phyloP scores from a whole-genome alignment of 257 asterid species.

The Avicennia marina region DNA sequence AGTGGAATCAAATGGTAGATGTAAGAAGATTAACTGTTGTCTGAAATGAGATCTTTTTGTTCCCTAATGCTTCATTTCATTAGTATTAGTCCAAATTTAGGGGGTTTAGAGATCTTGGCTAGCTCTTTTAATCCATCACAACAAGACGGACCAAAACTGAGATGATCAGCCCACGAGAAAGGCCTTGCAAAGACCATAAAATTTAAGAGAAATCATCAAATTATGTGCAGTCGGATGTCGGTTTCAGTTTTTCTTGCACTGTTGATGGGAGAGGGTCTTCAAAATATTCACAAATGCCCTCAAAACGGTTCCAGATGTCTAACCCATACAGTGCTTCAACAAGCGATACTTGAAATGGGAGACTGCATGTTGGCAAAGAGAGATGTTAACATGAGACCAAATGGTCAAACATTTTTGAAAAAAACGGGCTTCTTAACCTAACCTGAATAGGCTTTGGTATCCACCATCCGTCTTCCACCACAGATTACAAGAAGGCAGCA shows the following conservation, averaged over 20 bases:
- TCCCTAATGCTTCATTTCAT: too few species aligned
- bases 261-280: constrained; percentile 59
- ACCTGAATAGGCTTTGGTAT: constrained; percentile 98
- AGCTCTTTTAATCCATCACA: too few species aligned
- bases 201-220: neutral
- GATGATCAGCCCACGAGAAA: too few species aligned
- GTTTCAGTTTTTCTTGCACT: constrained; percentile 30
- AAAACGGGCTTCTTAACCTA: neutral
- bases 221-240: neutral
- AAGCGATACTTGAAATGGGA: constrained; percentile 72
- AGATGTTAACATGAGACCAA: neutral
- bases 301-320: constrained; percentile 66
- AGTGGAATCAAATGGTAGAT: too few species aligned
- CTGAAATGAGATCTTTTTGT: too few species aligned
- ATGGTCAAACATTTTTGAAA: too few species aligned
- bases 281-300: constrained; percentile 68
- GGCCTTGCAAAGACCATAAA: neutral
- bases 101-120: too few species aligned
- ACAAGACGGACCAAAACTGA: too few species aligned
- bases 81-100: too few species aligned
- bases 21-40: too few species aligned
- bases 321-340: constrained; percentile 80
- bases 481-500: constrained; percentile 93
- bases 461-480: constrained; percentile 93
- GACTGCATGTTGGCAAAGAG: constrained; percentile 40